Percentiles rank a stretch among this genome's conserved stretches.
Evolutionary conservation across 805 yeast species (phyloP).

Genomic region (Wickerhamomyces strasburgensis): DNA sequence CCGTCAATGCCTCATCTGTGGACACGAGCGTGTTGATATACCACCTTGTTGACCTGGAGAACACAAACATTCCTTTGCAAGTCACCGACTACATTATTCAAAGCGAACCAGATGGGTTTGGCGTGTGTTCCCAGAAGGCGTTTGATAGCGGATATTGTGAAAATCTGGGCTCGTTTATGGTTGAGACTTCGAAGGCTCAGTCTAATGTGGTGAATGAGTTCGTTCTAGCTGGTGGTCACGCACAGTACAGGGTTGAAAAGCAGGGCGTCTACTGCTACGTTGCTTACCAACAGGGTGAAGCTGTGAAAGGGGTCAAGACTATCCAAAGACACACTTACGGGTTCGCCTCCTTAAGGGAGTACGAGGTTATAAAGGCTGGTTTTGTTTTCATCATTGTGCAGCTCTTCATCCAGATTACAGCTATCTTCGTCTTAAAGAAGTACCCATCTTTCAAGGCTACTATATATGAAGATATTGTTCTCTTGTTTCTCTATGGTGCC

Average conservation of each 20-base stretch:
- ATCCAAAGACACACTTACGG: neutral
- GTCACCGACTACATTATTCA: neutral
- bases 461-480: neutral
- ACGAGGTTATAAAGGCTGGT: neutral
- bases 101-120: neutral
- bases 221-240: neutral
- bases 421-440: neutral
- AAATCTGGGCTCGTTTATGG: neutral
- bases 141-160: neutral
- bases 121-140: neutral
- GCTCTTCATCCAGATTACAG: neutral
- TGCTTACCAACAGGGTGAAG: neutral
- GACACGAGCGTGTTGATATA: neutral
- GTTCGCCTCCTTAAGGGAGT: neutral
- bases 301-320: neutral
- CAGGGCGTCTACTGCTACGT: neutral
- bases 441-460: neutral
- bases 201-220: neutral
- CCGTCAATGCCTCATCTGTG: neutral
- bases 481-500: neutral
- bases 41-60: neutral
- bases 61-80: neutral
- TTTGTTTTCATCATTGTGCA: neutral
- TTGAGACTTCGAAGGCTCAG: neutral
- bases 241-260: neutral